Base-by-base conservation (phyloP, 2,329 filamentous ascomycete genomes). In the Pseudopyrenochaeta lycopersici region DNA sequence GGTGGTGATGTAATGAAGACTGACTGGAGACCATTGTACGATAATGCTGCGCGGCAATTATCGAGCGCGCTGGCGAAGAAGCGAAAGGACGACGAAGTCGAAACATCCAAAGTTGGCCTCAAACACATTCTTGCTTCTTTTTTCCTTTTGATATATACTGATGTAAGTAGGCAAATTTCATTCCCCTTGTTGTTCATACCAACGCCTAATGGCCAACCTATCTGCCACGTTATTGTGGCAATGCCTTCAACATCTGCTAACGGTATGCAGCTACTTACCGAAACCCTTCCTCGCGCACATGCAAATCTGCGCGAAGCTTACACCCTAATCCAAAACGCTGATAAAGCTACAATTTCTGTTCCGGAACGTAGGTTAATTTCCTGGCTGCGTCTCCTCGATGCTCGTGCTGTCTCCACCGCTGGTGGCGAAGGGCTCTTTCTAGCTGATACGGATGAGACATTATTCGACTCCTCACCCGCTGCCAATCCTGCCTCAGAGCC, bases 381-480 rank as follows among this genome's bases (percentile, higher is more conserved):
- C 2, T 86, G 83, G 84, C 77, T 85, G 31, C 80, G 83, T 3
- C 73, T 85, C 2, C 75, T 86, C 2, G 84, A 85, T 58, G 83
- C 81, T 1, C 76, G 83, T 9, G 82, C 83, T 3, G 82, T 85
- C 11, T 83, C 82, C 10, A 72, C 69, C 2, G 83, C 83, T 1
- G 84, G 84, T 2, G 83, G 83, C 1, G 82, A 85, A 49, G 83
- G 83, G 0, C 69, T 84, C 1, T 84, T 85, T 48, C 68, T 86
- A 1, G 74, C 75, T 6, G 78, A 82, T 11, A 78, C 80, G 12
- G 79, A 83, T 35, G 82, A 83, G 50, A 67, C 72, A 1, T 63
- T 82, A 7, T 71, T 84, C 12, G 76, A 82, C 46, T 73, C 80
- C 6, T 81, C 81, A 0, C 78, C 78, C n/a, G 68, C 64, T n/a